Conservation (phyloP, 2,329 filamentous ascomycete species). For the Fusarium sp. region DNA sequence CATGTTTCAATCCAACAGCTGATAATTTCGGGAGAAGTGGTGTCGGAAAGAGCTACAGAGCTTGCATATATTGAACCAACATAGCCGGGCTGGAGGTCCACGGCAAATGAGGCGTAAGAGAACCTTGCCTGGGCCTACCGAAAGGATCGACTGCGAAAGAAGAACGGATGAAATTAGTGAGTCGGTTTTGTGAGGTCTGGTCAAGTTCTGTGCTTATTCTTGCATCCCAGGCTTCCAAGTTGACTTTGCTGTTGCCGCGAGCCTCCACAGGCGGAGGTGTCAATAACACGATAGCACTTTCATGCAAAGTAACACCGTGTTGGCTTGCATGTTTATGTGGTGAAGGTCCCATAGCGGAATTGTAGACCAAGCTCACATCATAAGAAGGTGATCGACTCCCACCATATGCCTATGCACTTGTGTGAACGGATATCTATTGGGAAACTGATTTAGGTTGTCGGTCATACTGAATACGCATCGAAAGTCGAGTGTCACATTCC, state of each 20-base stretch:
- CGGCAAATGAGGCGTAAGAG: not conserved
- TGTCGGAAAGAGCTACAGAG: conserved; percentile 8
- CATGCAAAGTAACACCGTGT: conserved; percentile 25
- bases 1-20: conserved; percentile 7
- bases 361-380: not conserved
- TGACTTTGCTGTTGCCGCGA: not conserved
- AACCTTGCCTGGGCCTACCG: not conserved
- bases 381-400: conserved; percentile 1
- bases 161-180: not conserved
- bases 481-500: conserved; percentile 44
- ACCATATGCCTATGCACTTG: conserved; percentile 11
- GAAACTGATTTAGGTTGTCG: conserved; percentile 24
- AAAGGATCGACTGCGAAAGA: not conserved
- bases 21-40: not conserved
- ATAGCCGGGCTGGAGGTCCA: not conserved
- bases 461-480: conserved; percentile 33
- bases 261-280: not conserved
- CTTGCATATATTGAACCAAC: conserved; percentile 19
- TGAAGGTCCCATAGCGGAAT: not conserved
- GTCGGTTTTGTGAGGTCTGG: not conserved
- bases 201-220: not conserved
- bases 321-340: not conserved
- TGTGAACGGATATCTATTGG: conserved; percentile 26
- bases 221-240: not conserved
- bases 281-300: not conserved